Percentiles rank a stretch among this genome's conserved stretches.
Conservation (phyloP, 1,284 basidiomycete genomes). For the Microbotryum scabiosae region DNA sequence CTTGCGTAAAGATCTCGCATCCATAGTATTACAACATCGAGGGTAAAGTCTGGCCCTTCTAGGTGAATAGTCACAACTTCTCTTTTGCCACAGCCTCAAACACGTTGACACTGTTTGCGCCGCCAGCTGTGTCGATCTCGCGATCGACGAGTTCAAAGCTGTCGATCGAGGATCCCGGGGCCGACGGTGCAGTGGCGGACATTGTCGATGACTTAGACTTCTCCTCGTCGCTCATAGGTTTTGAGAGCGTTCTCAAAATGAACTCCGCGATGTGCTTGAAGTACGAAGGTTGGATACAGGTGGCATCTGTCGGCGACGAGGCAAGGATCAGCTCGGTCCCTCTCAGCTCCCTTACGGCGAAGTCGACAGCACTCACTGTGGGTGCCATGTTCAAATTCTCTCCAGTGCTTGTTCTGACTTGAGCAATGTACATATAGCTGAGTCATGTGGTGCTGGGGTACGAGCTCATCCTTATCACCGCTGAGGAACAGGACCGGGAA, state of each 20-base stretch:
- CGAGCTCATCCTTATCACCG: conserved; percentile 70
- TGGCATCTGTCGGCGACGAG: conserved; percentile 17
- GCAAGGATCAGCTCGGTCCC: not conserved
- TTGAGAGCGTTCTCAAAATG: conserved; percentile 1
- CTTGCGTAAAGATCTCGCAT: too few relatives aligned
- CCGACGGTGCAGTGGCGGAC: not conserved
- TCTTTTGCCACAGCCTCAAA: not conserved
- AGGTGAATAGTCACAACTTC: too few relatives aligned
- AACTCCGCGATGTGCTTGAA: conserved; percentile 18
- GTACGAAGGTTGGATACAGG: conserved; percentile 25
- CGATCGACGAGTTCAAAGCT: conserved; percentile 3
- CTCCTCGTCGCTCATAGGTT: not conserved
- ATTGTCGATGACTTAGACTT: not conserved
- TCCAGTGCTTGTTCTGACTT: conserved; percentile 45
- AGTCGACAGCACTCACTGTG: conserved; percentile 20
- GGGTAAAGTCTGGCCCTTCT: too few relatives aligned
- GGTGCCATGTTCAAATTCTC: conserved; percentile 29
- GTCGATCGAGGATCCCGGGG: not conserved
- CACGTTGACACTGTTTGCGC: not conserved
- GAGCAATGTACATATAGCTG: conserved; percentile 55
- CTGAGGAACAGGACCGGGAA: conserved; percentile 80
- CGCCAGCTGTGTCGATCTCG: not conserved
- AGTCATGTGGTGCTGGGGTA: conserved; percentile 77
- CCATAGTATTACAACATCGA: too few relatives aligned
- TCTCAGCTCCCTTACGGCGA: not conserved